Evolutionary conservation across 306 rosid species (phyloP), one percentile per base, ranked within the genome.

Genomic region (Vicia sativa): DNA sequence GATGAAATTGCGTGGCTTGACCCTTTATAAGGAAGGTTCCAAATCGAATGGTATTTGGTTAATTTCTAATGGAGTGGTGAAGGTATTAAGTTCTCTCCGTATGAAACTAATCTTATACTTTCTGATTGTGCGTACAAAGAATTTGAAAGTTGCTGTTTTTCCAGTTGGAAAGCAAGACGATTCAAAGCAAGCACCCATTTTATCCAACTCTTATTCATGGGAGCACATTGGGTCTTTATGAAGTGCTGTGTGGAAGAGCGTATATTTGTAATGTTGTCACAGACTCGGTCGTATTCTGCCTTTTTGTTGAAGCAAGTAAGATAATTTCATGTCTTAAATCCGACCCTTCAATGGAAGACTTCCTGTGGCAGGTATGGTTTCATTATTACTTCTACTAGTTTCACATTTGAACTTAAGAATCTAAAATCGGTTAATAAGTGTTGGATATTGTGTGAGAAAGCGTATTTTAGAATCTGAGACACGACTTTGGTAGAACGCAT

Each of bases 1-100:
- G n/a, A n/a, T n/a, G n/a, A n/a, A n/a, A n/a, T n/a, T n/a, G n/a
- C n/a, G n/a, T n/a, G n/a, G n/a, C n/a, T n/a, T n/a, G n/a, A n/a
- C n/a, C n/a, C n/a, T n/a, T n/a, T n/a, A n/a, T n/a, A n/a, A n/a
- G n/a, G n/a, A n/a, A n/a, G n/a, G n/a, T n/a, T n/a, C n/a, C n/a
- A n/a, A n/a, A n/a, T n/a, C n/a, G n/a, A n/a, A n/a, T n/a, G n/a
- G n/a, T n/a, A n/a, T n/a, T n/a, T n/a, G 83, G 96, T 83, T 92
- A 78, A 75, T 92, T 80, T 92, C 91, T 63, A 92, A 77, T 74
- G 98, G 98, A 77, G 87, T 85, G 67, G 96, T 92, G 61, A 92
- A 87, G 96, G 98, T 92, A 86, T 74, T 48, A 56, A 11, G 12
- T 65, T 35, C 29, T 46, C 25, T 71, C 6, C 11, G 6, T 68